Base-by-base conservation (phyloP, 257 asterid genomes). In the Linaria vulgaris region DNA sequence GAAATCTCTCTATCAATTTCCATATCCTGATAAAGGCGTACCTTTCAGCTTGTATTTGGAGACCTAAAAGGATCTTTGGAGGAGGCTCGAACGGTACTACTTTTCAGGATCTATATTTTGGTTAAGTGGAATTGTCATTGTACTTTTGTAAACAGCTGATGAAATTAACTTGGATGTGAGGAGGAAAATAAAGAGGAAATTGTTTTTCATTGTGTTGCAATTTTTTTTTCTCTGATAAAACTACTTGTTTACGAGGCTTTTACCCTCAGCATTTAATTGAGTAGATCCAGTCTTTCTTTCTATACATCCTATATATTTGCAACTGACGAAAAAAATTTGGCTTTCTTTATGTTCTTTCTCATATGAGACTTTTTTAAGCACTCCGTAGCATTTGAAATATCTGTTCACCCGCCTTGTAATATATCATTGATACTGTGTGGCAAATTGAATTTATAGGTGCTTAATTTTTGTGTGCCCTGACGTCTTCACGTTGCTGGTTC, bases 11-110 rank as follows among this genome's bases (percentile, higher is more conserved):
- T 46, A 49, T 67, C 34, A 12, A 55, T 51, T 53, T 72, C 64
- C n/a, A n/a, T n/a, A n/a, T 46, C 14, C 69, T 62, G 64, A 66
- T 56, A 23, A 22, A 60, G 61, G 56, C 64, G 27, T 58, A 30
- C 23, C 20, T 68, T 59, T 68, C 87, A 83, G 90, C 78, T 76
- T 58, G 90, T 69, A 54, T 74, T 74, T 68, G 87, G 87, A 73
- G 97, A 85, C 74, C 86, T 90, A 44, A 87, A 84, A 81, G 92
- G 87, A 69, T 97, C 97, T 71, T 72, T 94, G 68, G 97, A 90
- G 76, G 97, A 94, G 85, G 97, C 99, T 71, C 83, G 83, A 75
- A 59, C 38, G 88, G 99, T 94, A 83, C 59, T 73, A 72, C 34
- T 72, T 67, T 41, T 34, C 59, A n/a, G 43, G 56, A 46, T 47